These are phyloP conservation scores for Iris pallida DNA, from an alignment of 116 monocot species.

Conservation along the genomic window DNA sequence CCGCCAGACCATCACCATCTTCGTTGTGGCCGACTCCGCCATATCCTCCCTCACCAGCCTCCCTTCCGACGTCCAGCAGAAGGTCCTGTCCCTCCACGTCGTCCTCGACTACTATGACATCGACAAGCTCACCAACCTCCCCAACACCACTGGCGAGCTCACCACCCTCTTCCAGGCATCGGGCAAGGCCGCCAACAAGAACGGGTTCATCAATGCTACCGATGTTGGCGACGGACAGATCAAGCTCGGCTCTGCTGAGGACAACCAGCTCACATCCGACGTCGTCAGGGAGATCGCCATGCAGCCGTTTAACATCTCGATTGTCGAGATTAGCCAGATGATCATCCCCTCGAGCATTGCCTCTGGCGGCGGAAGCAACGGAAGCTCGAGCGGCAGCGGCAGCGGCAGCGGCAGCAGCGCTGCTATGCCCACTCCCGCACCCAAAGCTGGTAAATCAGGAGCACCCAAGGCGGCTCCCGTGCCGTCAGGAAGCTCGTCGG, in stretches of 20 bases:
- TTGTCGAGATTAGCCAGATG: slow-evolving; percentile 15
- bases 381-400: not conserved
- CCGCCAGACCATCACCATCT: too few species aligned
- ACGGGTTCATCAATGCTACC: slow-evolving; percentile 44
- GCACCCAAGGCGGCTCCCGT: too few species aligned
- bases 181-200: slow-evolving; percentile 18
- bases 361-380: not conserved
- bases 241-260: slow-evolving; percentile 4
- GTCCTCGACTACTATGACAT: too few species aligned
- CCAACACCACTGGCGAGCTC: too few species aligned
- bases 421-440: not conserved
- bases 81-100: too few species aligned
- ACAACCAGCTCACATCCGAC: not conserved
- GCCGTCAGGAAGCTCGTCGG: too few species aligned
- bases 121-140: too few species aligned
- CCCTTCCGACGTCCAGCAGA: too few species aligned
- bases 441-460: too few species aligned
- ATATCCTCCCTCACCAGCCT: too few species aligned
- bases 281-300: slow-evolving; percentile 5
- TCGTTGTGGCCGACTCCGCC: too few species aligned
- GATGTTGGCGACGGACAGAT: not conserved
- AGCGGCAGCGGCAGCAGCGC: not conserved
- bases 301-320: slow-evolving; percentile 23
- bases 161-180: too few species aligned
- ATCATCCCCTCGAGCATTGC: slow-evolving; percentile 12